Percentiles rank a stretch among this genome's conserved stretches.
These are phyloP conservation scores for Fusarium poae DNA, from an alignment of 2,329 filamentous ascomycete genomes.

Conservation along the genomic window DNA sequence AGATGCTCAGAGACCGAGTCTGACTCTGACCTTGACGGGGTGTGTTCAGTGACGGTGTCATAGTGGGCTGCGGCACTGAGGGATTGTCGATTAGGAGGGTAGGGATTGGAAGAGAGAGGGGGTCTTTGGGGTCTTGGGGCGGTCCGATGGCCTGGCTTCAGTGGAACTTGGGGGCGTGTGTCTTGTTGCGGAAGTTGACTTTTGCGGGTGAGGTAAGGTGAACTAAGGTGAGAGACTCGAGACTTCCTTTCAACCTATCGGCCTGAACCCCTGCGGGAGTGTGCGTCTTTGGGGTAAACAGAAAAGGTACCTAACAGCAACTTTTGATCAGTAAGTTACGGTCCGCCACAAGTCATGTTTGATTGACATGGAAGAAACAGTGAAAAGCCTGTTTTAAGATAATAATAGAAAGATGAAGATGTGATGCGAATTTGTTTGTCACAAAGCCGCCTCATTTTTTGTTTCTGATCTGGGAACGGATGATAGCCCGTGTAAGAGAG, in stretches of 20 bases:
- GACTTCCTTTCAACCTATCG: slow-evolving; percentile 7
- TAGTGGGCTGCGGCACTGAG: slow-evolving; percentile 49
- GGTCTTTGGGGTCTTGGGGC: slow-evolving; percentile 36
- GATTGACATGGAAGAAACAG: slow-evolving; percentile 11
- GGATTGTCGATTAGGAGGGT: slow-evolving; percentile 46
- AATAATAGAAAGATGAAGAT: not conserved
- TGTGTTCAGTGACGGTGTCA: slow-evolving; percentile 49
- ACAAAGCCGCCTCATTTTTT: slow-evolving; percentile 16
- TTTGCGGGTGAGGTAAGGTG: slow-evolving; percentile 31
- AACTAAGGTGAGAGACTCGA: slow-evolving; percentile 33
- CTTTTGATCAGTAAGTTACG: slow-evolving; percentile 35
- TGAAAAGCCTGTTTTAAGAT: slow-evolving; percentile 26
- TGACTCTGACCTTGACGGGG: slow-evolving; percentile 44
- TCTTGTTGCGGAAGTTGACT: slow-evolving; percentile 3
- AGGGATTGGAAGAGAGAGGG: slow-evolving; percentile 23
- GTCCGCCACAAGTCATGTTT: slow-evolving; percentile 21
- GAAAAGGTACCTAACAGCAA: slow-evolving; percentile 39
- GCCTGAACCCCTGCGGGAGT: slow-evolving; percentile 33
- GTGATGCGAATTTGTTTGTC: not conserved
- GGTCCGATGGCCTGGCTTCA: slow-evolving; percentile 42
- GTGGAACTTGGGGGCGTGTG: slow-evolving; percentile 41
- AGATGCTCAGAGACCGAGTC: slow-evolving; percentile 31
- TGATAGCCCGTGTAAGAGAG: slow-evolving; percentile 17
- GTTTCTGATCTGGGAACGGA: not conserved
- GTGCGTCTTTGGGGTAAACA: slow-evolving; percentile 29